Conservation (phyloP, 371 early-diverging fungal genomes). For the Rhizomucor pusillus region DNA sequence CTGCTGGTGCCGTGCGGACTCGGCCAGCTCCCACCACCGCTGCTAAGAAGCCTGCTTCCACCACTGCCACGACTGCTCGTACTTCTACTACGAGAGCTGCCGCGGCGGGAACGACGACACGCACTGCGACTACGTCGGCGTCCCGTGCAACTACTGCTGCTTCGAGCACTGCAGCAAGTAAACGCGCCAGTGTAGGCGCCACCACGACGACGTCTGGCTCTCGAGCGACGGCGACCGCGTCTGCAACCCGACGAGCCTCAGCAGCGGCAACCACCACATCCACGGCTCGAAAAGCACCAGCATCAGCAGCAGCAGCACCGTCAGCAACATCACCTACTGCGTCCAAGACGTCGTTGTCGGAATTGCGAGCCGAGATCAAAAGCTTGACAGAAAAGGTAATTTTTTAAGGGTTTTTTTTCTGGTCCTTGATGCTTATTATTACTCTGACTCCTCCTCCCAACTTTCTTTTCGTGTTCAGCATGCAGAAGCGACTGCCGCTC, state of each 20-base stretch:
- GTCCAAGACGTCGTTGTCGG: not conserved
- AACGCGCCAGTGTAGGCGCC: not conserved
- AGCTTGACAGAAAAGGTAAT: slow-evolving; percentile 9
- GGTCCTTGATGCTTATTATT: too few species aligned
- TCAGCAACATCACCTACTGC: not conserved
- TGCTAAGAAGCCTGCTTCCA: too few species aligned
- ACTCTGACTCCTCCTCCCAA: not conserved
- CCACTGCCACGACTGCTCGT: not conserved
- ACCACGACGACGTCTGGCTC: not conserved
- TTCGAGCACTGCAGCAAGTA: not conserved
- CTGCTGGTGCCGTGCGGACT: not conserved
- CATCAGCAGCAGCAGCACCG: not conserved
- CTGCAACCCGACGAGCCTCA: not conserved
- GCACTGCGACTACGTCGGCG: not conserved
- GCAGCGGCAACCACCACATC: not conserved
- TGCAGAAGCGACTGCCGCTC: not conserved
- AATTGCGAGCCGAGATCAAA: slow-evolving; percentile 6
- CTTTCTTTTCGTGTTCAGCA: too few species aligned
- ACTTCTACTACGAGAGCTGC: not conserved
- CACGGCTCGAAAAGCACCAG: not conserved
- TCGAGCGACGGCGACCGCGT: not conserved
- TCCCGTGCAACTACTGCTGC: too few species aligned
- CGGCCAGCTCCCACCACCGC: too few species aligned
- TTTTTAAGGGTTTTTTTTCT: not conserved
- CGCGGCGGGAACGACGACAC: not conserved